These are phyloP conservation scores for Lactifluus pinguis DNA, from an alignment of 768 basidiomycete species.

Conservation along the genomic window DNA sequence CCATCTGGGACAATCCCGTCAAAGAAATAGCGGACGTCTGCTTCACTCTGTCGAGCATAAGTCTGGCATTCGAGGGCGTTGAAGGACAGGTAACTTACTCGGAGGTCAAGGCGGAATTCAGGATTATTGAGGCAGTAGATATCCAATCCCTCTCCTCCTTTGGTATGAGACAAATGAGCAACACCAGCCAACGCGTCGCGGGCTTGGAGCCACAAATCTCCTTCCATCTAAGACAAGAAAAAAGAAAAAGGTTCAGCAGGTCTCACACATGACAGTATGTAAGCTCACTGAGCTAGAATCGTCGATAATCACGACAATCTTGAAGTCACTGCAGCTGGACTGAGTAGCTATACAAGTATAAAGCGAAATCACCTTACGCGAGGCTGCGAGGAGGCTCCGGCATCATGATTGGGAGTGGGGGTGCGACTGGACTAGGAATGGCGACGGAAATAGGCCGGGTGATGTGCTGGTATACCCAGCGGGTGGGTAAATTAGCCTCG, in stretches of 20 bases:
- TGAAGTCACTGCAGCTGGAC: constrained; percentile 27
- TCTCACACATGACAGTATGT: not conserved
- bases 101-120: not conserved
- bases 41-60: constrained; percentile 6
- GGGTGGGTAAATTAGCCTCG: constrained; percentile 21
- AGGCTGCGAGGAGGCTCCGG: not conserved
- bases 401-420: too few relatives aligned
- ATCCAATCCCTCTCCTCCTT: constrained; percentile 33
- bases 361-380: not conserved
- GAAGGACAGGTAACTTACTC: constrained; percentile 26
- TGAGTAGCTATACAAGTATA: not conserved
- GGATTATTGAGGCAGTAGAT: constrained; percentile 35
- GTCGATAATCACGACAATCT: constrained; percentile 34
- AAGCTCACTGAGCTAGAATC: constrained; percentile 32
- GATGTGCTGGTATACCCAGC: not conserved
- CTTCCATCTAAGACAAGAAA: constrained; percentile 30
- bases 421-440: not conserved
- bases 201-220: constrained; percentile 31
- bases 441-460: not conserved
- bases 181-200: constrained; percentile 36
- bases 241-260: not conserved
- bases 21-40: constrained; percentile 7
- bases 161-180: constrained; percentile 29
- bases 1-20: constrained; percentile 12
- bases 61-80: not conserved